phyloP scores from a whole-genome alignment of 2,329 filamentous ascomycete species.

The Penicillium concentricum region DNA sequence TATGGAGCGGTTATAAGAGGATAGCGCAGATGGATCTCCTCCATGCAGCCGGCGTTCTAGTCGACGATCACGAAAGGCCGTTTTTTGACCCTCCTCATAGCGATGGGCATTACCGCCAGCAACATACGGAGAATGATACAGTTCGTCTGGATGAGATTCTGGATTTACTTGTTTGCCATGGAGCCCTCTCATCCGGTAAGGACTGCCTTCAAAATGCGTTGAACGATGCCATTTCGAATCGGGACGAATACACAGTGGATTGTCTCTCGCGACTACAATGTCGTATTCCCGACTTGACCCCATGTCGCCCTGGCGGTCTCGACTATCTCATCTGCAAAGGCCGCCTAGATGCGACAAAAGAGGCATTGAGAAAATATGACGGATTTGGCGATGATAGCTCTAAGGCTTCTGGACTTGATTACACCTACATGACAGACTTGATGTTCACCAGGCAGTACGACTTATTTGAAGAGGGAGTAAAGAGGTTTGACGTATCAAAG shows the following conservation, averaged over 20 bases:
- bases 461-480: no score
- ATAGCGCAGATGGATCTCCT: not conserved
- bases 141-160: not conserved
- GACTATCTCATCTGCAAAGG: not conserved
- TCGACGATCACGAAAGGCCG: not conserved
- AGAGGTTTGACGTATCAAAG: no score
- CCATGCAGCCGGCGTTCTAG: not conserved
- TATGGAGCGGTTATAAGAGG: not conserved
- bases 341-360: not conserved
- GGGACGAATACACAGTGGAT: not conserved
- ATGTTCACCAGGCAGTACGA: no score
- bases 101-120: not conserved
- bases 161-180: not conserved
- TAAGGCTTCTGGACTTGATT: no score
- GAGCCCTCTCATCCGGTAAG: not conserved
- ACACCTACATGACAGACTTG: no score
- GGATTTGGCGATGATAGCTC: no score
- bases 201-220: not conserved
- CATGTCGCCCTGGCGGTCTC: no score
- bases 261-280: not conserved
- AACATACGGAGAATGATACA: not conserved
- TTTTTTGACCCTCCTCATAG: not conserved
- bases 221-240: not conserved
- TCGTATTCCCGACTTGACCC: not conserved
- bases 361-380: no score